These are phyloP conservation scores for Cladosporium sp. DNA, from an alignment of 2,329 filamentous ascomycete genomes.

Conservation along the genomic window DNA sequence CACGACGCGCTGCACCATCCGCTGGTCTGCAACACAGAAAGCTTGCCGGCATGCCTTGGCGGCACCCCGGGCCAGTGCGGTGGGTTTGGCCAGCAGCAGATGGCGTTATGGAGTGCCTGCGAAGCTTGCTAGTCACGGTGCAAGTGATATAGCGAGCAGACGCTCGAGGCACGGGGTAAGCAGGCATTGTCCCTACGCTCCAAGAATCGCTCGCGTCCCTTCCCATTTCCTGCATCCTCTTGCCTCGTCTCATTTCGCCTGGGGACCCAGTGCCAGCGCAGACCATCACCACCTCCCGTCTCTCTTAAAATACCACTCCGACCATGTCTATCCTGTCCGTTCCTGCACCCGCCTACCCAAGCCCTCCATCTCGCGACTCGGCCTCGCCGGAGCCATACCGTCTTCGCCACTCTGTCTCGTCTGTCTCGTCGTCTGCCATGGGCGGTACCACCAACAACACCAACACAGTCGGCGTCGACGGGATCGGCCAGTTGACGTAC, in stretches of 20 bases:
- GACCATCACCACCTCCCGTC: constrained; percentile 10
- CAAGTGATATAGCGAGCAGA: constrained; percentile 13
- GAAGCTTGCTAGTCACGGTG: constrained; percentile 13
- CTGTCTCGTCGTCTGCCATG: constrained; percentile 33
- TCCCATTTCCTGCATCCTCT: constrained; percentile 6
- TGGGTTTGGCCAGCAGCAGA: constrained; percentile 8
- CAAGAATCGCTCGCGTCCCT: constrained; percentile 10
- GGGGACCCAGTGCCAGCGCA: constrained; percentile 10
- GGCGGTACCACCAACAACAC: constrained; percentile 30
- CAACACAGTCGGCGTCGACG: constrained; percentile 28
- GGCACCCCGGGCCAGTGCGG: constrained; percentile 4
- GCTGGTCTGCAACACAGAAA: constrained; percentile 9
- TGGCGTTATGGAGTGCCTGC: constrained; percentile 5
- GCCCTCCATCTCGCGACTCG: constrained; percentile 23
- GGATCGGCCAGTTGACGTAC: constrained; percentile 46
- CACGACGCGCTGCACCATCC: constrained; percentile 9
- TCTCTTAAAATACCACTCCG: constrained; percentile 4
- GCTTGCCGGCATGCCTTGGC: constrained; percentile 10
- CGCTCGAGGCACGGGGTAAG: constrained; percentile 14
- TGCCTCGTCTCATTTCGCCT: constrained; percentile 4
- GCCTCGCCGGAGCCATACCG: constrained; percentile 16
- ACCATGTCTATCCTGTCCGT: constrained; percentile 14
- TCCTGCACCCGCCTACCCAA: constrained; percentile 24
- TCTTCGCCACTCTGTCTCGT: neutral
- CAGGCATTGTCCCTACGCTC: constrained; percentile 8